Percentiles rank a stretch among this genome's conserved stretches.
Evolutionary conservation across 139 green algal species (phyloP).

Genomic region (Tetradesmus lagerheimii): DNA sequence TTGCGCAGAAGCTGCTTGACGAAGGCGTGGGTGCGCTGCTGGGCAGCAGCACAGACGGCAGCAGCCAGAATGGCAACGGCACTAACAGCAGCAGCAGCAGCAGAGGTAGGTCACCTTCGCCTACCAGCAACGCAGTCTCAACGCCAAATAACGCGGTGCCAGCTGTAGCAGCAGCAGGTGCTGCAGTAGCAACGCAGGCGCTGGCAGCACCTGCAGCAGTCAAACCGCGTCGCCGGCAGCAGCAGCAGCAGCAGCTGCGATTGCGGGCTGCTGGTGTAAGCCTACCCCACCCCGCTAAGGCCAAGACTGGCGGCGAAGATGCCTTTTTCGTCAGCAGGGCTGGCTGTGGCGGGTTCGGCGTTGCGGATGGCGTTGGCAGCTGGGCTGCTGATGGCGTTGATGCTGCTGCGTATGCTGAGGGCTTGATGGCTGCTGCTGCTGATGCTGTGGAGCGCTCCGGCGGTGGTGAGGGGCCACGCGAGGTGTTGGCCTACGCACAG

Average conservation of each 20-base stretch:
- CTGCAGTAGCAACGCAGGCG: neutral
- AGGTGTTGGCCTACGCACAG: neutral
- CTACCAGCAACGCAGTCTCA: neutral
- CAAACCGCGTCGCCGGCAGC: neutral
- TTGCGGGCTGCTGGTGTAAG: slow-evolving; percentile 4
- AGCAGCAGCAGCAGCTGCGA: neutral
- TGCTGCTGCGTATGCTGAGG: slow-evolving; percentile 75
- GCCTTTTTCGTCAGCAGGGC: slow-evolving; percentile 74
- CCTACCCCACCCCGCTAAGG: slow-evolving; percentile 35
- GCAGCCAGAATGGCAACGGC: neutral
- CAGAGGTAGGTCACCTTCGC: neutral
- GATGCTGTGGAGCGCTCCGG: slow-evolving; percentile 12
- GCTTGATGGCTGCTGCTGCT: slow-evolving; percentile 62
- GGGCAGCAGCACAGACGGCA: neutral
- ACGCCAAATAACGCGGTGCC: neutral
- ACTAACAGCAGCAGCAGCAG: slow-evolving; percentile 24
- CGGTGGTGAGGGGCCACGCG: neutral
- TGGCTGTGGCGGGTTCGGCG: slow-evolving; percentile 69
- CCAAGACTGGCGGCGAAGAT: slow-evolving; percentile 82
- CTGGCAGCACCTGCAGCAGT: neutral
- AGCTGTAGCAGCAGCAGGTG: neutral
- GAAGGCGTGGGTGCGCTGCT: neutral
- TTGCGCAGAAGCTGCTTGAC: slow-evolving; percentile 22
- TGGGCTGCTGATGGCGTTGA: slow-evolving; percentile 86
- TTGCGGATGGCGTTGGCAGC: slow-evolving; percentile 92